A percentile compares a stretch with the other conserved stretches of the same genome.
Conservation (phyloP, 1,139 yeast species). For the Zygosaccharomyces pseudobailii region DNA sequence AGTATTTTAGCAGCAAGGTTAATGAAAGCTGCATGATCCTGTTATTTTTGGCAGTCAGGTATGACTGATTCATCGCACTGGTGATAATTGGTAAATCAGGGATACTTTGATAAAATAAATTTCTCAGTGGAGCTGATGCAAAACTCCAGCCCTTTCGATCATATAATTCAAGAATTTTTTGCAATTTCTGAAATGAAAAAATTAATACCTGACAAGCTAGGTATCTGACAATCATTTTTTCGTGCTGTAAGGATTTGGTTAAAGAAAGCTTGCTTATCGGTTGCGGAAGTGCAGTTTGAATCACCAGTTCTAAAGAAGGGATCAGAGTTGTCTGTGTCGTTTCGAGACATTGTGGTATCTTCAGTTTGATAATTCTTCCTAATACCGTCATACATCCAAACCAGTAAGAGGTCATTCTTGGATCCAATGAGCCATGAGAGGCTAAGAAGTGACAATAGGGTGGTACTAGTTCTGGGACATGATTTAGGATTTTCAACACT, state of each 20-base stretch:
- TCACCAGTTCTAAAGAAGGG: constrained; percentile 35
- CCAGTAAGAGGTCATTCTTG: constrained; percentile 76
- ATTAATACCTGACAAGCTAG: constrained; percentile 58
- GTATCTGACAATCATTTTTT: constrained; percentile 57
- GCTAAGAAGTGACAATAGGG: constrained; percentile 61
- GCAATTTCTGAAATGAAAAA: constrained; percentile 51
- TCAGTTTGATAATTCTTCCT: constrained; percentile 52
- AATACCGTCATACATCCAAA: constrained; percentile 64
- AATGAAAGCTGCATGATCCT: constrained; percentile 38
- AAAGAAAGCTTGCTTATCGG: constrained; percentile 59
- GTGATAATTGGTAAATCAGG: constrained; percentile 48
- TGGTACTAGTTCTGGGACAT: constrained; percentile 66
- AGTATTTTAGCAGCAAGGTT: constrained; percentile 34
- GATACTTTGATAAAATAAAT: constrained; percentile 37
- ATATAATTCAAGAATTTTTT: constrained; percentile 38
- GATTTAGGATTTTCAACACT: constrained; percentile 46
- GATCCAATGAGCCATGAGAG: constrained; percentile 61
- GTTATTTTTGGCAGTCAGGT: constrained; percentile 34
- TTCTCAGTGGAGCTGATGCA: constrained; percentile 37
- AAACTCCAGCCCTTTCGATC: constrained; percentile 40
- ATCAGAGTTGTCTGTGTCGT: constrained; percentile 25
- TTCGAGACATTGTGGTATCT: constrained; percentile 42
- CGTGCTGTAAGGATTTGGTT: constrained; percentile 52
- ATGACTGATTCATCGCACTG: constrained; percentile 37
- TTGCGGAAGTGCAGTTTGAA: constrained; percentile 61